Conservation (phyloP, 202 grass and related monocot genomes). For the Panicum hallii region DNA sequence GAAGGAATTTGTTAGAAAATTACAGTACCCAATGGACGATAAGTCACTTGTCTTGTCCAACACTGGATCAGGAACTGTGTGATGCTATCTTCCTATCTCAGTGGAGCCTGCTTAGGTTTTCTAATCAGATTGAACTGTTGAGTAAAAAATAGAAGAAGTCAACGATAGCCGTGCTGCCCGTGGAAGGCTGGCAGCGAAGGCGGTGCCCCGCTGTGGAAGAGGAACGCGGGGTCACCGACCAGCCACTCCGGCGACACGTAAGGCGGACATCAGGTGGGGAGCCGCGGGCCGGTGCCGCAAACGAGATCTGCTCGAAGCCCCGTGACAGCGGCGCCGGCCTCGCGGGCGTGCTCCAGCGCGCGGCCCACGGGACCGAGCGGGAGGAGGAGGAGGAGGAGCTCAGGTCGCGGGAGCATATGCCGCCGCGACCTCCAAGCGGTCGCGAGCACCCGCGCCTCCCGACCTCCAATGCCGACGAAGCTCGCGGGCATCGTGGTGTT, state of each 20-base stretch:
- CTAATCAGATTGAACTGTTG: background rate
- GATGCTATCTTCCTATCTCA: background rate
- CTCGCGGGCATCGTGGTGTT: background rate
- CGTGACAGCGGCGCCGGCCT: background rate
- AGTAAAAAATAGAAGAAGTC: background rate
- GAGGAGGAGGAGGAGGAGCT: no score
- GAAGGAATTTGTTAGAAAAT: background rate
- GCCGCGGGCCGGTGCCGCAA: constrained; percentile 7
- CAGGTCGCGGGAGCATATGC: background rate
- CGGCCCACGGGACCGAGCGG: background rate
- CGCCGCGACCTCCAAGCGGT: constrained; percentile 8
- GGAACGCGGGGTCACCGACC: no score
- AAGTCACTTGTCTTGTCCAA: no score
- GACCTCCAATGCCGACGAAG: background rate
- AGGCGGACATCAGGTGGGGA: background rate
- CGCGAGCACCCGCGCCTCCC: background rate
- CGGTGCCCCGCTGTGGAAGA: no score
- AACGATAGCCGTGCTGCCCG: no score
- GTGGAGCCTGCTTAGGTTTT: background rate
- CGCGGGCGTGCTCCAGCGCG: background rate
- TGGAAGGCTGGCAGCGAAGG: no score
- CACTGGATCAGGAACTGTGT: no score
- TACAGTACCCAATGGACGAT: background rate
- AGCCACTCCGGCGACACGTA: background rate
- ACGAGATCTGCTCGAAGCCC: constrained; percentile 3